Evolutionary conservation across 192 early-diverging fungal species (phyloP).

Genomic region (Coemansia sp.): DNA sequence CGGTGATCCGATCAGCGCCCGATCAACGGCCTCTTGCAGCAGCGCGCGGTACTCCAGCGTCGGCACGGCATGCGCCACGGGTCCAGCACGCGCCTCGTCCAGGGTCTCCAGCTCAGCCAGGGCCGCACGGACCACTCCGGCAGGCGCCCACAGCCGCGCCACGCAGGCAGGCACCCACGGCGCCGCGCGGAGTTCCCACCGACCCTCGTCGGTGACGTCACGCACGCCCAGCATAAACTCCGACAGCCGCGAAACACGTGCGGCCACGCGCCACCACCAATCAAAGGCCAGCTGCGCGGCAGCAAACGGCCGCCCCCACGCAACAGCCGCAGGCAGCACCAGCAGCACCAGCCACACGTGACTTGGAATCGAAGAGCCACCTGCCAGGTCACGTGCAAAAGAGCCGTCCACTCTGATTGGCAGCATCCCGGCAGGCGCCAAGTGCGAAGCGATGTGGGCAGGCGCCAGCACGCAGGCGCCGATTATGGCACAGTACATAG

Average conservation of each 20-base stretch:
- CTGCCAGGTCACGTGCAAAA: too few species aligned
- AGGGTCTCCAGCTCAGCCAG: constrained; percentile 23
- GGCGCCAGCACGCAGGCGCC: constrained; percentile 48
- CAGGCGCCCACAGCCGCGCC: constrained; percentile 45
- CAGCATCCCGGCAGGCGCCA: constrained; percentile 16
- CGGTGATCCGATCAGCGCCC: constrained; percentile 44
- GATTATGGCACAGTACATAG: constrained; percentile 84
- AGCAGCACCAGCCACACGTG: constrained; percentile 70
- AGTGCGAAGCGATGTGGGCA: background rate
- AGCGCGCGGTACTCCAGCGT: constrained; percentile 15
- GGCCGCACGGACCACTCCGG: constrained; percentile 49
- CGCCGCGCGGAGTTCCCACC: constrained; percentile 50
- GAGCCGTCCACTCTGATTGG: too few species aligned
- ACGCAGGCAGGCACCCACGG: constrained; percentile 54
- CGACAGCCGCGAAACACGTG: constrained; percentile 65
- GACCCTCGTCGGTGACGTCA: constrained; percentile 71
- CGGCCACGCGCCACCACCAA: constrained; percentile 72
- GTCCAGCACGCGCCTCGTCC: constrained; percentile 23
- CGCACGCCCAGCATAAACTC: constrained; percentile 80
- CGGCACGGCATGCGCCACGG: constrained; percentile 12
- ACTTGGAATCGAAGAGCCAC: too few species aligned
- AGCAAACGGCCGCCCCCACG: constrained; percentile 60
- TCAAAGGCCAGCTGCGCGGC: constrained; percentile 56
- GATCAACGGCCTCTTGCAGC: constrained; percentile 41
- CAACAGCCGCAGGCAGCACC: constrained; percentile 64